Evolutionary conservation across 1,284 basidiomycete species (phyloP), one percentile per base, ranked within the genome.

Genomic region (Ceratorhiza oryzae-sativae): DNA sequence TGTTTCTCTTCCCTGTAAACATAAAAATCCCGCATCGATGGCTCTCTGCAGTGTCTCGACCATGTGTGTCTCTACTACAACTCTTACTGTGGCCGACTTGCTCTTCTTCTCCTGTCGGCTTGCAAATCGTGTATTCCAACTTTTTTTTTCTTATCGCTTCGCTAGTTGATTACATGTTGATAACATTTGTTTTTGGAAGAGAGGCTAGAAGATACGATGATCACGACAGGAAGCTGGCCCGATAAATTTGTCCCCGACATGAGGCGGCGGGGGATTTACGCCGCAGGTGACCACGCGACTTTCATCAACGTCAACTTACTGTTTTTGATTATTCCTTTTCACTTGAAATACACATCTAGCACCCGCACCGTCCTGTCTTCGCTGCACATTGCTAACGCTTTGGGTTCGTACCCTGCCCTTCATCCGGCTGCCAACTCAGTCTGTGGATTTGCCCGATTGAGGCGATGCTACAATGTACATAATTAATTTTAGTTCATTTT

Each of bases 351-450:
- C 81, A 91, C 84, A 79, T 81, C 82, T 80, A 87, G 81, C 84
- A 92, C 84, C 81, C 86, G 90, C 82, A 92, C 81, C 83, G 89
- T 89, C 83, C 90, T 88, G 84, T 93, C 91, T 83, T 93, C 91
- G 80, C 90, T 90, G 76, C 86, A 88, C 65, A 84, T 84, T 27
- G 86, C 87, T 30, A 87, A 81, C 82, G 78, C n/a, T 71, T 71
- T 13, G 36, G 23, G 23, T 30, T 72, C 68, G 55, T 15, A 48
- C 45, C 77, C 78, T 63, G 73, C 65, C 48, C 65, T 56, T 46
- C 60, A 65, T 58, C 72, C 56, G 88, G 86, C 62, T 87, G 83
- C 91, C 91, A 93, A 27, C 85, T 82, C 74, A 93, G 79, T 73
- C 85, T 85, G 76, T 92, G 84, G 51, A 93, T 85, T 71, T 91